Evolutionary conservation across 192 early-diverging fungal species (phyloP), one percentile per base, ranked within the genome.

Genomic region (Entomortierella lignicola): DNA sequence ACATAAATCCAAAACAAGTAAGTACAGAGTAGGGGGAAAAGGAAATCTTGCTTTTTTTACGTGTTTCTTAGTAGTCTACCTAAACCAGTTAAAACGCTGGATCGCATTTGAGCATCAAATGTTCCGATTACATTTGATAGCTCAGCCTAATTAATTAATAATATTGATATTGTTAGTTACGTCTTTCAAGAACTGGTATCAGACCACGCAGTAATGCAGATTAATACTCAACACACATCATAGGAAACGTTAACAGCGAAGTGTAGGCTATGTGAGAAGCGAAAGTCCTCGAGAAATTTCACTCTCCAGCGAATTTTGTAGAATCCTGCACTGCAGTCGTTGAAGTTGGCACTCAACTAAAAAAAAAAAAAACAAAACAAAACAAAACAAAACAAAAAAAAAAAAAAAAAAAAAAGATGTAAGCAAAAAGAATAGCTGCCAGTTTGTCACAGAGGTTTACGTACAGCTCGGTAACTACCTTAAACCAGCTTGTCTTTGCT

Each of bases 251-350:
- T 47, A 18, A 25, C 42, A 29, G 37, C n/a, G 26, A 66, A 56
- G 47, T 56, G 64, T 8, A 66, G 41, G 15, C 54, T 54, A 42
- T 56, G 18, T 2, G 54, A 50, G 42, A 56, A 30, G 20, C 7
- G 0, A 18, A 44, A 44, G 0, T 29, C 12, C 27, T 56, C 25
- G 30, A 15, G 34, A 1, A 32, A n/a, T 29, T 47, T 66, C 10
- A 66, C 34, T 18, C 54, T 53, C 64, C 64, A 66, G 25, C 37
- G 64, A 6, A 66, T 42, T n/a, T 15, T 56, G 54, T 66, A 66
- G 26, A 8, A 32, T 20, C 64, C 64, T 10, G 41, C 11, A n/a
- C 1, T 37, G 21, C 39, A 31, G 21, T 44, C 12, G 4, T 1
- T 21, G 26, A 55, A 66, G 8, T 41, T 31, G 39, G 64, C 54